Conservation (phyloP, 169 alveolate genomes). For the Plasmodium chabaudi region DNA sequence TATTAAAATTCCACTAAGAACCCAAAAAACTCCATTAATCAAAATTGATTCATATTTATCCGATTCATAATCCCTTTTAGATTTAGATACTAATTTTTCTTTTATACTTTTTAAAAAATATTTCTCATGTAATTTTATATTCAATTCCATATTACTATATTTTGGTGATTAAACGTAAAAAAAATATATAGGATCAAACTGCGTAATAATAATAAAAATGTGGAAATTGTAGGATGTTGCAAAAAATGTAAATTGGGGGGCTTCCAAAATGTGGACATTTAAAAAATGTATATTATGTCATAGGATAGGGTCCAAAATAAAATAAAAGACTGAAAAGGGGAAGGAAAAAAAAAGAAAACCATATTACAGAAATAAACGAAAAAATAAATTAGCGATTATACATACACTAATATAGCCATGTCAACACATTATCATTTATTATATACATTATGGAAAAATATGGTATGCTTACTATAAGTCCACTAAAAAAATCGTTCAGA, state of each 20-base stretch:
- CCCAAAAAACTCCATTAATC: constrained; percentile 63
- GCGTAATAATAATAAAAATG: background rate
- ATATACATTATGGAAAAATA: background rate
- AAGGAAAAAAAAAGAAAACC: background rate
- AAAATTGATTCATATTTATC: constrained; percentile 56
- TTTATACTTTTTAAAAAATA: constrained; percentile 55
- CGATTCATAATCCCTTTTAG: background rate
- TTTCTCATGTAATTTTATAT: constrained; percentile 40
- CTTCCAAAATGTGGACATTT: background rate
- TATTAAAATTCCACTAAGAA: constrained; percentile 36
- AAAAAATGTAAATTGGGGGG: background rate
- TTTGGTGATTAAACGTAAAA: background rate
- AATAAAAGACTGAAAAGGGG: constrained; percentile 53
- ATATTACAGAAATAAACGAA: background rate
- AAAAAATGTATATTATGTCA: constrained; percentile 69
- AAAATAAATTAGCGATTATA: background rate
- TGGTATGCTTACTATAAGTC: constrained; percentile 44
- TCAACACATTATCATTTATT: no score
- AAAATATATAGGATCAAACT: background rate
- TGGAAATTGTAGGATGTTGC: background rate
- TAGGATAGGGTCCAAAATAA: constrained; percentile 70
- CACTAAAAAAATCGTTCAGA: constrained; percentile 52
- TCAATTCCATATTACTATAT: constrained; percentile 18
- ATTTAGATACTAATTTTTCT: constrained; percentile 19
- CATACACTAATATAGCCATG: background rate